Evolutionary conservation across 2,329 filamentous ascomycete genomes (phyloP), one percentile per base, ranked within the genome.

Genomic region (Biscogniauxia mediterranea): DNA sequence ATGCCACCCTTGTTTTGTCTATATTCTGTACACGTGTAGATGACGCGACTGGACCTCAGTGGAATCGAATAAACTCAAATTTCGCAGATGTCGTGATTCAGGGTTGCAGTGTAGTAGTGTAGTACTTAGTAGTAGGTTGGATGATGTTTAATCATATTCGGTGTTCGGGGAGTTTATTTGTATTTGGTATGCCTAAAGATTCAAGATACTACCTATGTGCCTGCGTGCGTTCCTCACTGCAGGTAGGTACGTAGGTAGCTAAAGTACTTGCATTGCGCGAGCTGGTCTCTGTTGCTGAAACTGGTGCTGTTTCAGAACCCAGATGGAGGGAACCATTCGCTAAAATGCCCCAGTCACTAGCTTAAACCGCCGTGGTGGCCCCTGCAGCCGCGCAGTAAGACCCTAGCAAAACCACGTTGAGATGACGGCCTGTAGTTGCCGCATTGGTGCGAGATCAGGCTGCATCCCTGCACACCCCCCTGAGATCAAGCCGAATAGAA

Each of bases 321-420:
- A 55, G 53, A 58, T 46, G 61, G 62, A 57, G 62, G 54, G 57
- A 59, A 52, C 64, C 62, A 63, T 61, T 64, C 60, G 60, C 62
- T 61, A 64, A 62, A 61, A 59, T 62, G 56, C 52, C 38, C 21
- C 21, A 26, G 23, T 52, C 28, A 13, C 28, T 32, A 32, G 28
- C 7, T 32, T 32, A 32, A 32, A 32, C 28, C 28, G 28, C 11
- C 28, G 28, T 32, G 11, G 28, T 32, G 28, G 38, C 38, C 38
- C 38, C 38, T 46, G 38, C 38, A 46, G 5, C 38, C 38, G 38
- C 38, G 38, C 38, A 46, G 38, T n/a, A n/a, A 46, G 7, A 46
- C 13, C 38, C 38, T n/a, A 46, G 38, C 17, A 46, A 46, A 46
- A 46, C 38, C 38, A 46, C 38, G 38, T 46, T 46, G 38, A 46